A percentile compares a stretch with the other conserved stretches of the same genome.
These are phyloP conservation scores for Salicornia ramosissima DNA, from an alignment of 148 eudicot species.

Conservation along the genomic window DNA sequence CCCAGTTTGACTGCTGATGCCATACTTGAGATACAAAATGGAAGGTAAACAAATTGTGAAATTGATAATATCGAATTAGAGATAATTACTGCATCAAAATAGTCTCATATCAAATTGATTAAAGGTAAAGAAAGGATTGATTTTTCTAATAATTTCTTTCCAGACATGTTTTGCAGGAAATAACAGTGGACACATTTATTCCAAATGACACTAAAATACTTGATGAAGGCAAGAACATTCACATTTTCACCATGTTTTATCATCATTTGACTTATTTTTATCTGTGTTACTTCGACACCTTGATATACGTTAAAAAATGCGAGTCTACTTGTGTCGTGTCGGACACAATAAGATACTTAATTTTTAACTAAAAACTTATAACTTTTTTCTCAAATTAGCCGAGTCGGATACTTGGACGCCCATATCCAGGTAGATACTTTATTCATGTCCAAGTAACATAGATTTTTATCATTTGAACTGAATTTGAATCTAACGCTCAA, in stretches of 20 bases:
- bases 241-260: conserved; percentile 10
- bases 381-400: too few relatives aligned
- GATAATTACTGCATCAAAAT: background rate
- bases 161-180: conserved; percentile 99
- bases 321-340: too few relatives aligned
- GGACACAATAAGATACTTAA: too few relatives aligned
- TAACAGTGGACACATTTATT: conserved; percentile 94
- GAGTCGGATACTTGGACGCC: too few relatives aligned
- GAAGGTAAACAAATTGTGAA: conserved; percentile 53
- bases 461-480: conserved; percentile 13
- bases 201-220: conserved; percentile 83
- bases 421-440: too few relatives aligned
- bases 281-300: too few relatives aligned
- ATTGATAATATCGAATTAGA: too few relatives aligned
- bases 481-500: background rate
- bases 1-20: conserved; percentile 70
- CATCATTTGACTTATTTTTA: background rate
- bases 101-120: background rate
- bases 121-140: background rate
- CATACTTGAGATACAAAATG: conserved; percentile 79
- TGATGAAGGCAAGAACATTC: conserved; percentile 48
- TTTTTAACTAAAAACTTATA: too few relatives aligned
- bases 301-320: too few relatives aligned
- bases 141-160: conserved; percentile 10
- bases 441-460: too few relatives aligned